Conservation (phyloP, 169 alveolate genomes). For the Eimeria sp. region DNA sequence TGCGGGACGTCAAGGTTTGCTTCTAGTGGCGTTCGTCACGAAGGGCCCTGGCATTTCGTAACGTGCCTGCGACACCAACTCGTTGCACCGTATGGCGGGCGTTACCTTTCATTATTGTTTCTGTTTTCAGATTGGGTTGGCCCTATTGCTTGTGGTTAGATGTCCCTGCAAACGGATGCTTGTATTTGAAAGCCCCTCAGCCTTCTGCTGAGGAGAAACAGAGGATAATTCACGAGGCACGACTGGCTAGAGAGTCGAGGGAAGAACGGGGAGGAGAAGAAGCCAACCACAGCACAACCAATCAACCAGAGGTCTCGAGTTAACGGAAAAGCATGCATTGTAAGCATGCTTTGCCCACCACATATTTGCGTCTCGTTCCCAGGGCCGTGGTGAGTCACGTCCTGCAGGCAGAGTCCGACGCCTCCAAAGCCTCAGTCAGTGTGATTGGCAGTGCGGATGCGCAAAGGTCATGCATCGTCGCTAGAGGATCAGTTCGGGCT, state of each 20-base stretch:
- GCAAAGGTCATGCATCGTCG: neutral
- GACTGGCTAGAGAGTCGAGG: neutral
- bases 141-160: constrained; percentile 87
- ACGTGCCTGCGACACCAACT: neutral
- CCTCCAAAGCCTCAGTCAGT: neutral
- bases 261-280: neutral
- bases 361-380: neutral
- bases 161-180: constrained; percentile 86
- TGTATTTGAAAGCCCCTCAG: constrained; percentile 83
- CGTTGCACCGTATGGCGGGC: neutral
- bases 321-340: neutral
- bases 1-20: neutral
- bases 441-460: neutral
- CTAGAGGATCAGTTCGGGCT: neutral
- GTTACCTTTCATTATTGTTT: neutral
- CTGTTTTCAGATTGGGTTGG: constrained; percentile 86
- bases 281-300: neutral
- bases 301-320: neutral
- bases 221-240: constrained; percentile 28
- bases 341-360: neutral
- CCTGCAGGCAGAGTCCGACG: neutral
- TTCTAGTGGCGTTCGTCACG: neutral
- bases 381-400: constrained; percentile 11
- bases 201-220: constrained; percentile 43
- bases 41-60: neutral